Base-by-base conservation (phyloP, 495 filamentous ascomycete species). In the Tuber magnatum region DNA sequence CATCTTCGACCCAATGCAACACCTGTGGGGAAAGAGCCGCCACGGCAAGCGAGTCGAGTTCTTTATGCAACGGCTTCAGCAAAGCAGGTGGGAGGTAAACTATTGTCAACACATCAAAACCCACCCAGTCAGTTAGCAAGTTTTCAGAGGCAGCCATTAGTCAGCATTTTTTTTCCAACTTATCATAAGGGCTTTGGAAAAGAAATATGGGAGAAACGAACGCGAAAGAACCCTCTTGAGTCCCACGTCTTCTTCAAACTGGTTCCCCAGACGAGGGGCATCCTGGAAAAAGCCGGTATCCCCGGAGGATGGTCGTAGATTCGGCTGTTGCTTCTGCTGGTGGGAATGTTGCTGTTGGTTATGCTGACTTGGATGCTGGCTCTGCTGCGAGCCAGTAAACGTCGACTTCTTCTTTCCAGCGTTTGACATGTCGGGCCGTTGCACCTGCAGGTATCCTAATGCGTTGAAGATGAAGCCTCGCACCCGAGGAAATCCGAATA, bases 1-100 rank as follows among this genome's bases (percentile, higher is more conserved):
- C 87, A 81, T 91, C 88, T 14, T 86, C 85, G 35, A 89, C 79
- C 83, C 83, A 87, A 78, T 83, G 78, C 72, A 89, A 84, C 39
- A 89, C 83, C 48, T 84, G 79, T 28, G 81, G 83, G 10, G 83
- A 77, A 24, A 88, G 73, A n/a, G 87, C 86, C n/a, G 85, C 82
- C n/a, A 85, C 78, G 40, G 84, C 87, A 68, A 88, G 82, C 35
- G 79, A 76, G 9, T 82, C 73, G 41, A 87, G 80, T 65, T 87
- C 85, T 24, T 84, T 81, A 43, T 73, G 76, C 69, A 86, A 83
- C 20, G 81, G 68, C 3, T 83, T 75, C 24, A 84, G 78, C 14
- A 86, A 71, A 10, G 80, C 40, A 1, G 80, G 68, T 2, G 87
- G 86, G 38, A 88, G 81, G 74, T 86, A 88, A 6, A 88, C 87